phyloP scores from a whole-genome alignment of 108 stramenopile genomes.

The Nitzschia sp. region DNA sequence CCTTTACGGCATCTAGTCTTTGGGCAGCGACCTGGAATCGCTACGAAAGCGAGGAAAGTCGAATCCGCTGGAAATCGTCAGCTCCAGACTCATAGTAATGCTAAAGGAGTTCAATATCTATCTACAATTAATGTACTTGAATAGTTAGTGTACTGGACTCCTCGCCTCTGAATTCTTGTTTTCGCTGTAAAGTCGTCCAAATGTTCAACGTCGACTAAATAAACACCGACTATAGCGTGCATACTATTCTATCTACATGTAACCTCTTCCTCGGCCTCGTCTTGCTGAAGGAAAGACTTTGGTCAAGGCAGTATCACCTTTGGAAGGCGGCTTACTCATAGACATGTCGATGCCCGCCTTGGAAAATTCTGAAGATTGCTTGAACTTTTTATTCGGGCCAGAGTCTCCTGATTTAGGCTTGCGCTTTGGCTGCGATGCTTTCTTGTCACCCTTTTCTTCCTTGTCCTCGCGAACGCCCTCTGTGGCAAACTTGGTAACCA shows the following conservation, averaged over 20 bases:
- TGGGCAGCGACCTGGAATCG: constrained; percentile 38
- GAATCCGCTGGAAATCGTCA: constrained; percentile 28
- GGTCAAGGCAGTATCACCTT: constrained; percentile 24
- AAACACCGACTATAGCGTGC: no score
- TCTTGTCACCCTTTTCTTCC: constrained; percentile 11
- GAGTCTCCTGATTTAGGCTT: background rate
- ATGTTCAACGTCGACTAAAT: no score
- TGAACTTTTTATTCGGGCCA: constrained; percentile 19
- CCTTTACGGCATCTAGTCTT: constrained; percentile 32
- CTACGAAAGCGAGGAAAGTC: constrained; percentile 36
- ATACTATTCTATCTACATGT: constrained; percentile 28
- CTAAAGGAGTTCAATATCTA: background rate
- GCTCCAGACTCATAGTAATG: background rate
- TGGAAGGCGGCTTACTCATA: constrained; percentile 31
- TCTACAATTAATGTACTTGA: background rate
- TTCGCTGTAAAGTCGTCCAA: background rate
- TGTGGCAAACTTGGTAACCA: constrained; percentile 73
- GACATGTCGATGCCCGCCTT: constrained; percentile 65
- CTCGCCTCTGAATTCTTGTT: background rate
- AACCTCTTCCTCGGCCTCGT: constrained; percentile 64
- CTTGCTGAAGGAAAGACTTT: constrained; percentile 71
- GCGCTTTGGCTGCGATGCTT: constrained; percentile 20
- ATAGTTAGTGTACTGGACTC: background rate
- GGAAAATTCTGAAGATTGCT: constrained; percentile 43
- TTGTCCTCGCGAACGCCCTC: constrained; percentile 67